Conservation (phyloP, 805 yeast species). For the Lachancea lanzarotensis region DNA sequence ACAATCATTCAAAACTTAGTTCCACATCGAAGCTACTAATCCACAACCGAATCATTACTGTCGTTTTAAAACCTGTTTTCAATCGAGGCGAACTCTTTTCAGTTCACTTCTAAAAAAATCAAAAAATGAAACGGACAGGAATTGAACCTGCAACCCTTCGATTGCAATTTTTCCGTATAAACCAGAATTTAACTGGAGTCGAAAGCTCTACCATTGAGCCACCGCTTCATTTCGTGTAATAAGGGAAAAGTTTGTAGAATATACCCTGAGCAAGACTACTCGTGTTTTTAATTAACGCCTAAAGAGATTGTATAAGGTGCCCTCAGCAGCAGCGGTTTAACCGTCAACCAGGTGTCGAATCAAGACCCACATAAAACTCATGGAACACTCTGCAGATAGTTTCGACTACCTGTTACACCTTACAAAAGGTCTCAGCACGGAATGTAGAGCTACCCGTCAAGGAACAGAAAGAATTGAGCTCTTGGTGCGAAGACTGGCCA, state of each 20-base stretch:
- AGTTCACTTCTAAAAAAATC: background rate
- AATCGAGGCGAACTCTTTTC: no score
- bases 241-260: background rate
- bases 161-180: conserved; percentile 30
- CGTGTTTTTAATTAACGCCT: no score
- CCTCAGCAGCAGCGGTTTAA: no score
- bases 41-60: no score
- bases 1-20: no score
- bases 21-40: no score
- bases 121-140: conserved; percentile 54
- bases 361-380: no score
- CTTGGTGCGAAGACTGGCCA: conserved; percentile 23
- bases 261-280: no score
- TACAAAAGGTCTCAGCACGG: conserved; percentile 19
- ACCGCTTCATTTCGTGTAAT: conserved; percentile 38
- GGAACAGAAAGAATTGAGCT: conserved; percentile 26
- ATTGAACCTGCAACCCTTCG: conserved; percentile 66
- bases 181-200: conserved; percentile 40
- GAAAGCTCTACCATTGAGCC: conserved; percentile 59
- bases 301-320: no score
- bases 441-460: conserved; percentile 23
- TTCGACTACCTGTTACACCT: conserved; percentile 27
- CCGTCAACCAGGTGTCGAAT: no score
- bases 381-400: conserved; percentile 20
- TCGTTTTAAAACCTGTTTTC: no score